phyloP scores from a whole-genome alignment of 176 grass and related monocot species.

The Aegilops tauschii region DNA sequence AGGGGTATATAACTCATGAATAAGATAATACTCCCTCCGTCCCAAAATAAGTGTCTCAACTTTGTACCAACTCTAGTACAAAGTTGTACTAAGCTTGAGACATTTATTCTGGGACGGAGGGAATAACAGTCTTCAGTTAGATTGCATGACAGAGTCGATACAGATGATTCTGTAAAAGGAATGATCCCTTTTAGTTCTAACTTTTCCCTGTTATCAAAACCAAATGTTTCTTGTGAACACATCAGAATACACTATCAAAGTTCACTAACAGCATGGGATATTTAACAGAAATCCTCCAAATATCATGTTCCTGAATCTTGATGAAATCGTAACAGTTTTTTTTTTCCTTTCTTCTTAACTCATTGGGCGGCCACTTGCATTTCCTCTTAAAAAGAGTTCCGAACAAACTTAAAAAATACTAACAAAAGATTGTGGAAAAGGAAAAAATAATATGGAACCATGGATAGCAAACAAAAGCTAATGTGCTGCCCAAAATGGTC shows the following conservation, averaged over 20 bases:
- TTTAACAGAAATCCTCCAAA: not conserved
- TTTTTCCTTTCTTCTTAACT: not conserved
- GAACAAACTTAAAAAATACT: too few relatives aligned
- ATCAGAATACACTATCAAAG: not conserved
- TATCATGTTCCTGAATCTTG: not conserved
- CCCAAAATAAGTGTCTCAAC: too few relatives aligned
- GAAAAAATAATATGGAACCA: not conserved
- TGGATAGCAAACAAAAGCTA: slow-evolving; percentile 11
- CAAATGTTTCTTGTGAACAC: not conserved
- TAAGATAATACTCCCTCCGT: not conserved
- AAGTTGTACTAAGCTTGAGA: too few relatives aligned
- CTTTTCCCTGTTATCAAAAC: not conserved
- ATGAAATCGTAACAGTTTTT: not conserved
- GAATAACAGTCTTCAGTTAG: not conserved
- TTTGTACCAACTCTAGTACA: too few relatives aligned
- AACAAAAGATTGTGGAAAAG: not conserved
- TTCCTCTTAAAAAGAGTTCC: not conserved
- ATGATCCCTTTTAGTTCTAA: not conserved
- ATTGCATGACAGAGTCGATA: not conserved
- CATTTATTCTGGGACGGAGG: too few relatives aligned
- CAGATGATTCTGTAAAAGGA: not conserved
- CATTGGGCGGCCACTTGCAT: not conserved
- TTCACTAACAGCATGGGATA: not conserved
- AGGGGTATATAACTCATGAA: not conserved
- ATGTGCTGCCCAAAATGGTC: not conserved